Conservation (phyloP, 108 stramenopile species). For the Skeletonema costatum region DNA sequence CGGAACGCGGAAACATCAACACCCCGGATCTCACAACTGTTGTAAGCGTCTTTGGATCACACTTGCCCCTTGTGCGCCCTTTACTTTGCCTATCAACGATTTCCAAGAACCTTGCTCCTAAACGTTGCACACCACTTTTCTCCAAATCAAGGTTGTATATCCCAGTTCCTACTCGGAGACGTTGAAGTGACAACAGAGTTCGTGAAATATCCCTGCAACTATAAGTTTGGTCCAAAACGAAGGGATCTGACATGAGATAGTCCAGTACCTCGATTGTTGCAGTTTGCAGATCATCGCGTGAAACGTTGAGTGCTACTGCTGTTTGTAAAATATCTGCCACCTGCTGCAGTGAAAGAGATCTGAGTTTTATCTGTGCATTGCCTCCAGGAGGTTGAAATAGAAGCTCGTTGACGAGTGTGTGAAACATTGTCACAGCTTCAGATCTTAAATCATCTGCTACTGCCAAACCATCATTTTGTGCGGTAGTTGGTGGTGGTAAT, state of each 20-base stretch:
- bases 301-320: conserved; percentile 16
- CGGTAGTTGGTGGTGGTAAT: background rate
- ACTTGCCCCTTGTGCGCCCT: conserved; percentile 9
- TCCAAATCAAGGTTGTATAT: conserved; percentile 12
- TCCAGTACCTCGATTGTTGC: conserved; percentile 8
- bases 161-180: conserved; percentile 28
- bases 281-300: conserved; percentile 19
- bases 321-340: conserved; percentile 30
- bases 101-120: conserved; percentile 38
- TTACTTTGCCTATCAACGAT: conserved; percentile 23
- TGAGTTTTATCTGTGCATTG: conserved; percentile 10
- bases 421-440: conserved; percentile 40
- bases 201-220: conserved; percentile 33
- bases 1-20: conserved; percentile 40
- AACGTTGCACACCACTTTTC: conserved; percentile 6
- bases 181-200: conserved; percentile 38
- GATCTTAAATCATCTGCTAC: conserved; percentile 5
- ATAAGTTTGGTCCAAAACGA: conserved; percentile 7
- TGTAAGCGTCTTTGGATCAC: conserved; percentile 35
- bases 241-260: conserved; percentile 53
- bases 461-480: background rate
- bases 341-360: conserved; percentile 20
- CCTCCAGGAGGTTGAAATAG: conserved; percentile 4
- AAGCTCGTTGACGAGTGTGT: conserved; percentile 38
- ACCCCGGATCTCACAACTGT: conserved; percentile 54